Percentiles rank a stretch among this genome's conserved stretches.
Evolutionary conservation across 768 basidiomycete genomes (phyloP).

Genomic region (Leccinum disarticulatum): DNA sequence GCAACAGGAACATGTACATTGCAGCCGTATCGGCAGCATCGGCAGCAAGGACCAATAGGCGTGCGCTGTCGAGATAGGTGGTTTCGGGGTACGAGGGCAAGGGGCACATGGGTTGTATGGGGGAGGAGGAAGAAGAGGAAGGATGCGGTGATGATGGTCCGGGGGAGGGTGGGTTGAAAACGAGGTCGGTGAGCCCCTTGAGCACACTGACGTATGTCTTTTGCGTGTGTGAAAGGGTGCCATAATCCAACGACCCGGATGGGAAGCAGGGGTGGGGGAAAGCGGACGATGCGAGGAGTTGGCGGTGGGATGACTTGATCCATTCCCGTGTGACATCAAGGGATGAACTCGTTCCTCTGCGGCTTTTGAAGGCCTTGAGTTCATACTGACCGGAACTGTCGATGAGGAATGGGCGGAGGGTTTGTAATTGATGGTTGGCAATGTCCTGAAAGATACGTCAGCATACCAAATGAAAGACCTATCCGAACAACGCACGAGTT

Average conservation of each 20-base stretch:
- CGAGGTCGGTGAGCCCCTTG: conserved; percentile 61
- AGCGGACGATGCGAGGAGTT: conserved; percentile 40
- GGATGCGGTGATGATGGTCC: conserved; percentile 35
- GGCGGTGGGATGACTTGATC: conserved; percentile 55
- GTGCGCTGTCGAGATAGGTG: conserved; percentile 73
- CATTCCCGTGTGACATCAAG: conserved; percentile 62
- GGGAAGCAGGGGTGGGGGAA: conserved; percentile 47
- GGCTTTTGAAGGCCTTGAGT: conserved; percentile 69
- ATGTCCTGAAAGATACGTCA: conserved; percentile 66
- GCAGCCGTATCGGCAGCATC: conserved; percentile 76
- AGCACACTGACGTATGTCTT: conserved; percentile 55
- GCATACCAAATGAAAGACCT: conserved; percentile 13
- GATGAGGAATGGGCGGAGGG: conserved; percentile 87
- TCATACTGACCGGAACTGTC: conserved; percentile 80
- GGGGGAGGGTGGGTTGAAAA: conserved; percentile 54
- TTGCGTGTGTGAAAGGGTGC: conserved; percentile 40
- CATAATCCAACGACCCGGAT: conserved; percentile 43
- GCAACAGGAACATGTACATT: conserved; percentile 77
- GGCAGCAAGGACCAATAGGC: conserved; percentile 60
- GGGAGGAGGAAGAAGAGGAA: conserved; percentile 18
- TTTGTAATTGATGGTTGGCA: conserved; percentile 92
- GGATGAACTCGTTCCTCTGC: conserved; percentile 45
- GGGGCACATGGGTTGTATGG: conserved; percentile 34
- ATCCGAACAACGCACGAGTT: conserved; percentile 62
- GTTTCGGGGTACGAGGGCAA: conserved; percentile 69